A percentile compares a stretch with the other conserved stretches of the same genome.
These are phyloP conservation scores for Leptomonas pyrrhocoris DNA, from an alignment of 208 protist species.

Conservation along the genomic window DNA sequence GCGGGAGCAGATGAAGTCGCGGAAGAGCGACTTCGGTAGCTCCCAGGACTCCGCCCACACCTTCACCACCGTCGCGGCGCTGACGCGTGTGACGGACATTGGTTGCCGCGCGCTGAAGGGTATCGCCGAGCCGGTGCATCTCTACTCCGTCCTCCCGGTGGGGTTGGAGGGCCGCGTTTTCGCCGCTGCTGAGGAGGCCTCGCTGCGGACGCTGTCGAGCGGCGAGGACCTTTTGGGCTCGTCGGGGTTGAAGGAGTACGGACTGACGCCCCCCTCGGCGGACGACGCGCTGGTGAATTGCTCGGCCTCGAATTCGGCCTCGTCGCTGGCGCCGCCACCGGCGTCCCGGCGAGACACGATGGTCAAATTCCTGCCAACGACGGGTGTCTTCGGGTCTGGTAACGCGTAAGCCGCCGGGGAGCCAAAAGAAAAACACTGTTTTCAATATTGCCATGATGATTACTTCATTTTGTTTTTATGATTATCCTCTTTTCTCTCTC, in stretches of 20 bases:
- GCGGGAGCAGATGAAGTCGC: not conserved
- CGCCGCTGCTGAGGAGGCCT: slow-evolving; percentile 7
- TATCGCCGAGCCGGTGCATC: slow-evolving; percentile 30
- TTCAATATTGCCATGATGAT: not conserved
- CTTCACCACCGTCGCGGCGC: not conserved
- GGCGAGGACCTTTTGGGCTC: not conserved
- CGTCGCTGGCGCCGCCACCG: no score
- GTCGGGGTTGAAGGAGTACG: no score
- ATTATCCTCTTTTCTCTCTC: not conserved
- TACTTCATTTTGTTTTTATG: slow-evolving; percentile 1
- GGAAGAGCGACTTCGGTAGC: not conserved
- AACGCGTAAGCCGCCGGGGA: no score
- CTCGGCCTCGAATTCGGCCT: no score
- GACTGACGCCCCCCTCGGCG: no score
- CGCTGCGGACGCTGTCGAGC: not conserved
- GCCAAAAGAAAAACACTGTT: no score
- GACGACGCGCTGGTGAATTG: no score
- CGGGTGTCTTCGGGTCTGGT: no score
- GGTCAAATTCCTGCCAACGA: no score
- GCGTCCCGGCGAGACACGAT: no score
- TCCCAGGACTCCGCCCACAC: not conserved
- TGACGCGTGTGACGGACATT: slow-evolving; percentile 26
- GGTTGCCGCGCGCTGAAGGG: slow-evolving; percentile 28
- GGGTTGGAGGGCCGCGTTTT: slow-evolving; percentile 13
- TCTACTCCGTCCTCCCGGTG: slow-evolving; percentile 37